Evolutionary conservation across 768 basidiomycete genomes (phyloP).

Genomic region (Collybiopsis luxurians): DNA sequence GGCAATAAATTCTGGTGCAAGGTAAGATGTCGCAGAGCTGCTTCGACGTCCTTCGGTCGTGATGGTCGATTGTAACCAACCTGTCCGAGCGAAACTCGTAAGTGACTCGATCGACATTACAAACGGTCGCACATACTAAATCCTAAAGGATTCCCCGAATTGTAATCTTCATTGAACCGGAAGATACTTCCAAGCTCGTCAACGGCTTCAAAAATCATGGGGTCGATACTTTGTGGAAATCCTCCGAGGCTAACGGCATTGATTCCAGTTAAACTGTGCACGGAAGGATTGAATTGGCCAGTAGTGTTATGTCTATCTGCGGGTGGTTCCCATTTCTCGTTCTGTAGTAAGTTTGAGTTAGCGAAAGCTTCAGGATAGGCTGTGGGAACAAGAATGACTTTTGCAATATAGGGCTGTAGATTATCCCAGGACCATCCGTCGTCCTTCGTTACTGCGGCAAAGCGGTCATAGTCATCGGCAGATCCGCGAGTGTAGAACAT

Average conservation of each 20-base stretch:
- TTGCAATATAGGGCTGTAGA: slow-evolving; percentile 24
- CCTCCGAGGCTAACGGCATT: slow-evolving; percentile 15
- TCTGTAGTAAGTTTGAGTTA: slow-evolving; percentile 10
- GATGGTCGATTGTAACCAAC: slow-evolving; percentile 13
- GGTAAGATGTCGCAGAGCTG: slow-evolving; percentile 15
- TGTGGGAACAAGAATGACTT: slow-evolving; percentile 9
- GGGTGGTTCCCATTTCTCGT: slow-evolving; percentile 18
- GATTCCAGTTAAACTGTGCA: slow-evolving; percentile 20
- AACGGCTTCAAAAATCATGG: slow-evolving; percentile 17
- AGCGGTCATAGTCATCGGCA: slow-evolving; percentile 31
- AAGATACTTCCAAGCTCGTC: slow-evolving; percentile 18
- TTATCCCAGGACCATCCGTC: slow-evolving; percentile 30
- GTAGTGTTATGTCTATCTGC: slow-evolving; percentile 17
- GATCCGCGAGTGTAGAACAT: slow-evolving; percentile 33
- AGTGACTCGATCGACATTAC: too few relatives aligned
- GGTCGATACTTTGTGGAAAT: slow-evolving; percentile 13
- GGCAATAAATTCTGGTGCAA: slow-evolving; percentile 12
- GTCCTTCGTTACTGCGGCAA: slow-evolving; percentile 26
- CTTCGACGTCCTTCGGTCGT: slow-evolving; percentile 9
- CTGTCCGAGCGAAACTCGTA: too few relatives aligned
- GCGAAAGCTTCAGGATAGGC: not conserved
- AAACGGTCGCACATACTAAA: too few relatives aligned
- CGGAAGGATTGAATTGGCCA: slow-evolving; percentile 18
- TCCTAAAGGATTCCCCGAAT: slow-evolving; percentile 18
- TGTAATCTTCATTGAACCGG: slow-evolving; percentile 25